phyloP scores from a whole-genome alignment of 495 filamentous ascomycete species.

The Neurospora terricola region DNA sequence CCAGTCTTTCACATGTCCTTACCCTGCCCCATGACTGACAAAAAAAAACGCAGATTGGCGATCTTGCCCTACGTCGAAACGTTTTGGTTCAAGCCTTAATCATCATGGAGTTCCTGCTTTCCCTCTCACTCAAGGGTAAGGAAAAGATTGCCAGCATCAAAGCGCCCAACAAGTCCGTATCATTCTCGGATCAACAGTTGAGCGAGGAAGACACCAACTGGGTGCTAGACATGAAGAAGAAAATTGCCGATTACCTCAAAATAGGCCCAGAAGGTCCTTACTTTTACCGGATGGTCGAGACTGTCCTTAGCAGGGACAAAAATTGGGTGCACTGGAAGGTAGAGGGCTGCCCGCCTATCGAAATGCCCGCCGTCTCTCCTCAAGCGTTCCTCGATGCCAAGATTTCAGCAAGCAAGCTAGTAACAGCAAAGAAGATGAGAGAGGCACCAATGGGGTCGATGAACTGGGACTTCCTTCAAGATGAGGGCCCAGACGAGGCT shows the following conservation, averaged over 20 bases:
- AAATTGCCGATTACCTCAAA: conserved; percentile 71
- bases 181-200: conserved; percentile 63
- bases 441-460: conserved; percentile 59
- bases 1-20: neutral
- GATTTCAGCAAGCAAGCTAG: conserved; percentile 49
- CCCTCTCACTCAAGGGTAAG: conserved; percentile 73
- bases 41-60: conserved; percentile 54
- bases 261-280: conserved; percentile 68
- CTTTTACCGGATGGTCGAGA: conserved; percentile 93
- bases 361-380: conserved; percentile 56
- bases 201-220: conserved; percentile 80
- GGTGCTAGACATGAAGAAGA: conserved; percentile 59
- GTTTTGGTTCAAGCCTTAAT: conserved; percentile 92
- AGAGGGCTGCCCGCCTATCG: conserved; percentile 81
- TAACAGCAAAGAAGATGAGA: conserved; percentile 56
- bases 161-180: conserved; percentile 68
- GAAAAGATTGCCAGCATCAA: conserved; percentile 60
- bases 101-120: conserved; percentile 83
- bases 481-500: conserved; percentile 38
- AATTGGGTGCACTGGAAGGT: conserved; percentile 98
- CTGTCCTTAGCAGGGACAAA: conserved; percentile 86
- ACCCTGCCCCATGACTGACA: conserved; percentile 8
- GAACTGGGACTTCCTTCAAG: conserved; percentile 66
- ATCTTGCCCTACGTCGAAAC: conserved; percentile 86
- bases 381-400: conserved; percentile 57